phyloP scores from a whole-genome alignment of 257 asterid species.

The Forsythia viridissima region DNA sequence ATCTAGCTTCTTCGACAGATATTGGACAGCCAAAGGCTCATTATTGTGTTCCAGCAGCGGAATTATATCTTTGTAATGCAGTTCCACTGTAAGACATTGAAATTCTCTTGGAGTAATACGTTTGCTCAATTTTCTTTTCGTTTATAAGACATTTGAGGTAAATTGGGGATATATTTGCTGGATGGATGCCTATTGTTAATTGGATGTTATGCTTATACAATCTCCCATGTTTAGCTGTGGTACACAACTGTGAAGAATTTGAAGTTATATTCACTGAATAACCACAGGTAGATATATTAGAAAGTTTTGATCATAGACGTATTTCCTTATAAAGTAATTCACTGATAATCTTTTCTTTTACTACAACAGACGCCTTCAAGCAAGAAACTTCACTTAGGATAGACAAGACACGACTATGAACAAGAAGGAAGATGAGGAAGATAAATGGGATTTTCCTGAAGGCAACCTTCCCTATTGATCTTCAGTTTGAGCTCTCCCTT shows the following conservation, averaged over 20 bases:
- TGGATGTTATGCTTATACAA: neutral
- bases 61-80: neutral
- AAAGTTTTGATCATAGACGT: neutral
- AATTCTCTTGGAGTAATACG: constrained; percentile 16
- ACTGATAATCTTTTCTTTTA: constrained; percentile 4
- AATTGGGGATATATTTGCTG: neutral
- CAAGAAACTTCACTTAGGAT: constrained; percentile 36
- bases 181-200: neutral
- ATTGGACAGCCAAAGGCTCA: neutral
- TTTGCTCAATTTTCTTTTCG: neutral
- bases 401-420: constrained; percentile 35
- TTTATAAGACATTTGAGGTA: neutral
- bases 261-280: neutral
- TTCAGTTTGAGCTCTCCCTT: constrained; percentile 7
- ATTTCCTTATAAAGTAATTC: neutral
- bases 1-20: neutral
- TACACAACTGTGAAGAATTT: neutral
- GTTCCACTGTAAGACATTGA: neutral
- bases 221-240: neutral
- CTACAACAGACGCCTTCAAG: constrained; percentile 41
- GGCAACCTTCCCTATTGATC: constrained; percentile 37
- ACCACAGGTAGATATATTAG: neutral
- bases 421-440: constrained; percentile 51
- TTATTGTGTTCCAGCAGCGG: neutral
- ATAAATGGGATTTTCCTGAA: constrained; percentile 73